A percentile compares a stretch with the other conserved stretches of the same genome.
These are phyloP conservation scores for Lagerstroemia speciosa DNA, from an alignment of 345 rosid genomes.

Conservation along the genomic window DNA sequence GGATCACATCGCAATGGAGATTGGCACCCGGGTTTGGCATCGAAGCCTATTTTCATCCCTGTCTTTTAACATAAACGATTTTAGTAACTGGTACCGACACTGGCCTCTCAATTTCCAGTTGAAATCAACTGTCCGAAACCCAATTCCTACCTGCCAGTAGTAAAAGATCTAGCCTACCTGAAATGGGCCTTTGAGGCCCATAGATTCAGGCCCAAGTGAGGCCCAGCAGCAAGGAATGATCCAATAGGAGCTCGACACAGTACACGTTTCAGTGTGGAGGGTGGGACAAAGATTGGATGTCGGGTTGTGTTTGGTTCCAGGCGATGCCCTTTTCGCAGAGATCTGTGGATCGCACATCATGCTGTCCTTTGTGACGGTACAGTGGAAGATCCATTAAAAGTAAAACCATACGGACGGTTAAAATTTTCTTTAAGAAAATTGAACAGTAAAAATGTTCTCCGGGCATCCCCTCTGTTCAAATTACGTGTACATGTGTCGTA, in stretches of 20 bases:
- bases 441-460: no score
- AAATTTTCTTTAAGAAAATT: no score
- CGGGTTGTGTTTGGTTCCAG: background rate
- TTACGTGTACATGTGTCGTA: no score
- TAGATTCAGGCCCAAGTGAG: background rate
- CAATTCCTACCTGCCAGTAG: background rate
- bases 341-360: background rate
- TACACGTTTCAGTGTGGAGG: no score
- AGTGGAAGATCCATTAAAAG: no score
- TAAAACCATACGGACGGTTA: no score
- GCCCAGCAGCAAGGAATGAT: background rate
- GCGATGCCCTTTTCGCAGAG: background rate
- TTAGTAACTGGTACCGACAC: no score
- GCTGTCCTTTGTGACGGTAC: background rate
- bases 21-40: conserved; percentile 33
- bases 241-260: background rate
- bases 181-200: background rate
- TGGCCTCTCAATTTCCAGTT: no score
- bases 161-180: background rate
- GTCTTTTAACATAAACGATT: no score
- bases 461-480: no score
- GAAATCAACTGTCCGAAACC: background rate
- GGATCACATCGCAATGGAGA: no score
- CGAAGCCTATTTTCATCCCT: conserved; percentile 38
- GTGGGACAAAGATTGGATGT: background rate